Evolutionary conservation across 1,139 yeast genomes (phyloP).

Genomic region (Pneumocystis carinii): DNA sequence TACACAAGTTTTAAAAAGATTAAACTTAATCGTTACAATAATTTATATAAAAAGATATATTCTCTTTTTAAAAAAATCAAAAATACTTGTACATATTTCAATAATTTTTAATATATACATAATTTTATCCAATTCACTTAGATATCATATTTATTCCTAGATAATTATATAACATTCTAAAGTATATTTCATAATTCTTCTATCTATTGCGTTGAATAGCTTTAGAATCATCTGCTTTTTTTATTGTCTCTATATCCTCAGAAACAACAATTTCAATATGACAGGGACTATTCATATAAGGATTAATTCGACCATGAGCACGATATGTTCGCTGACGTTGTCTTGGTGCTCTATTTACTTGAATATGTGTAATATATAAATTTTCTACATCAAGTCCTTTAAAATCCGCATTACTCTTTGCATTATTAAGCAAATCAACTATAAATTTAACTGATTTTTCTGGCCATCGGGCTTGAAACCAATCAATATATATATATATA

Average conservation of each 20-base stretch:
- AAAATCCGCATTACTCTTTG: slow-evolving; percentile 92
- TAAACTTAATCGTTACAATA: slow-evolving; percentile 28
- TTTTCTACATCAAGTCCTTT: slow-evolving; percentile 95
- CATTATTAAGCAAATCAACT: slow-evolving; percentile 89
- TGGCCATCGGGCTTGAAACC: slow-evolving; percentile 71
- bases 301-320: slow-evolving; percentile 99
- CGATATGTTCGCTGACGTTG: slow-evolving; percentile 99
- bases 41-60: slow-evolving; percentile 58
- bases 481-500: neutral
- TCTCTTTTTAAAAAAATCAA: slow-evolving; percentile 80
- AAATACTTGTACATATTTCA: slow-evolving; percentile 57
- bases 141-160: neutral
- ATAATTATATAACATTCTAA: neutral
- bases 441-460: slow-evolving; percentile 93
- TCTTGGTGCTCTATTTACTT: slow-evolving; percentile 99
- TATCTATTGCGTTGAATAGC: neutral
- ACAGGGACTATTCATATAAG: slow-evolving; percentile 96
- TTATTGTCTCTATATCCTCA: slow-evolving; percentile 88
- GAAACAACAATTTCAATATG: slow-evolving; percentile 96
- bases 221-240: slow-evolving; percentile 61
- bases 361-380: slow-evolving; percentile 93
- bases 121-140: neutral
- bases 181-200: slow-evolving; percentile 21
- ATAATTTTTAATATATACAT: slow-evolving; percentile 34
- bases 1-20: neutral